Base-by-base conservation (phyloP, 2,329 filamentous ascomycete genomes). In the Fusarium miscanthi region DNA sequence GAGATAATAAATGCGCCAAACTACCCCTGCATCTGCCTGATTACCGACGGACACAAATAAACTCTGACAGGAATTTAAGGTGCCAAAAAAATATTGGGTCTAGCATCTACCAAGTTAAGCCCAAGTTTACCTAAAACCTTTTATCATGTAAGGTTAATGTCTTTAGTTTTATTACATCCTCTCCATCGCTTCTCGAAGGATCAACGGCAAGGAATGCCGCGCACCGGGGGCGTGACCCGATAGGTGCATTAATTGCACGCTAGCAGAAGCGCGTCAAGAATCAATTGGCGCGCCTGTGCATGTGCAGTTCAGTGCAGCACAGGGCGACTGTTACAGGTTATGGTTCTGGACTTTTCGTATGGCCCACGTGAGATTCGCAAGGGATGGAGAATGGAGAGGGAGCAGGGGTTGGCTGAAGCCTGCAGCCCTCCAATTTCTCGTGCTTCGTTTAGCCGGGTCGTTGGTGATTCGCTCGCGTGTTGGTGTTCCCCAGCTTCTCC, bases 131-230 rank as follows among this genome's bases (percentile, higher is more conserved):
- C 23, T 7, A 1, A 21, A 4, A 6, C 2, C 6, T 31, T 49
- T 0, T 49, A 14, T 49, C 46, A 23, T 2, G 0, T 2, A 1
- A 0, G 0, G 11, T 6, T 2, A 5, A 16, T 5, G 13, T 19
- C 21, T 5, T 2, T 6, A 7, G 19, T n/a, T 40, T 40, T 40
- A 40, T 40, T 40, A 1, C 13, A n/a, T 16, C 14, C n/a, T 3
- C 10, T 12, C 5, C 2, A 17, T 27, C 27, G 17, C 46, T 66
- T 65, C 63, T 56, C 48, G 56, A 68, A 62, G 65, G 65, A 68
- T 68, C 63, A 68, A 43, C 65, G 63, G 63, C 56, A 68, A 68
- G 65, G 65, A 54, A 42, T 43, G 37, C 65, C 65, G 56, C 33
- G 35, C 42, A 14, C 21, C 59, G 63, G 41, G n/a, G 25, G 19